Conservation (phyloP, 1,284 basidiomycete genomes). For the Irpex sp. region DNA sequence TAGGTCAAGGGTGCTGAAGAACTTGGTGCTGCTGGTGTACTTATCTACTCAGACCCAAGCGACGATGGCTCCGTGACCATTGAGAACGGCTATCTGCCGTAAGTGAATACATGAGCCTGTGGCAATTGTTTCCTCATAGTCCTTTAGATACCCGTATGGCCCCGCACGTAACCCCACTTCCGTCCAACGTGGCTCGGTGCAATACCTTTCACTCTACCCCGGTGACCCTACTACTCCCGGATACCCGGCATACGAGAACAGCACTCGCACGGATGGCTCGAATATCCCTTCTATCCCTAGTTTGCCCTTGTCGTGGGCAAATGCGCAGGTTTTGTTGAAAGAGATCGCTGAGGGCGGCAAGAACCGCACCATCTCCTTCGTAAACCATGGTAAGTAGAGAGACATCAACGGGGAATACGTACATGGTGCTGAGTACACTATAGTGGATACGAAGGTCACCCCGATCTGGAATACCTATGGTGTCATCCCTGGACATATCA, state of each 20-base stretch:
- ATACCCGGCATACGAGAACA: conserved; percentile 82
- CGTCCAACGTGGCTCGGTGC: conserved; percentile 88
- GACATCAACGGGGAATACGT: too few species aligned
- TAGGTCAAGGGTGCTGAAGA: conserved; percentile 82
- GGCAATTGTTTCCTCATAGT: not conserved
- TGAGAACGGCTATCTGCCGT: conserved; percentile 70
- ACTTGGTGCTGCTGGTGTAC: conserved; percentile 69
- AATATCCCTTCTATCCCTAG: conserved; percentile 85
- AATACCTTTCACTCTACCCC: conserved; percentile 80
- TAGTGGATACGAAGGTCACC: conserved; percentile 72
- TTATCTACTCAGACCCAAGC: conserved; percentile 87
- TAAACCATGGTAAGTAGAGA: conserved; percentile 62
- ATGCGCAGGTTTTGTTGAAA: conserved; percentile 59
- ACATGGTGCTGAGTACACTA: conserved; percentile 6
- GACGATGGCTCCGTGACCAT: conserved; percentile 85
- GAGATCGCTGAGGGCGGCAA: conserved; percentile 49
- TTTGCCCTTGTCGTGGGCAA: conserved; percentile 71
- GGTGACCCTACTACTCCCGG: conserved; percentile 88
- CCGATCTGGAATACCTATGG: conserved; percentile 90
- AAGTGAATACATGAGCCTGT: not conserved
- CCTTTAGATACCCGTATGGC: conserved; percentile 64
- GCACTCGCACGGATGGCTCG: conserved; percentile 61
- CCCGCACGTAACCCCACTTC: conserved; percentile 84
- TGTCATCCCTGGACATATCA: conserved; percentile 85
- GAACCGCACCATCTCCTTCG: conserved; percentile 47